Evolutionary conservation across 441 rosid species (phyloP), one percentile per base, ranked within the genome.

Genomic region (Metrosideros polymorpha): DNA sequence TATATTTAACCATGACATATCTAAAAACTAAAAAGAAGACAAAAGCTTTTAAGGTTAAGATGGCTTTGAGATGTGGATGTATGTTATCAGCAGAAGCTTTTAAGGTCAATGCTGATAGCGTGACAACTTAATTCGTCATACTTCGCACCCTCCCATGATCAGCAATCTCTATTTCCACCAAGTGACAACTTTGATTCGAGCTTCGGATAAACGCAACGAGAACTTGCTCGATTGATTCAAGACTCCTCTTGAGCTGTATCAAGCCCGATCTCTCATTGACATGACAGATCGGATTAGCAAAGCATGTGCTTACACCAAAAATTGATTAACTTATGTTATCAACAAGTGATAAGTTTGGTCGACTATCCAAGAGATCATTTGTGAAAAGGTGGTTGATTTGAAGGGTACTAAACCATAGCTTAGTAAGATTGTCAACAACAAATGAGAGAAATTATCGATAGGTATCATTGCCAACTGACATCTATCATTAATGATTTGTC

Each of bases 1-100:
- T 87, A 63, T 87, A 86, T 55, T 87, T 87, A 19, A 8, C 12
- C 71, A 43, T 84, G 45, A n/a, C n/a, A n/a, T n/a, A n/a, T n/a
- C n/a, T n/a, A n/a, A n/a, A n/a, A 18, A 63, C 6, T 3, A 0
- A 22, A 51, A 2, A 84, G 45, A 42, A 49, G 12, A 43, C 12
- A n/a, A 6, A 15, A 82, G 30, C 61, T 55, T 27, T 55, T 55
- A 55, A 55, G 14, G 29, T 55, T 55, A 0, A 55, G 14, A 55
- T 25, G 59, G 59, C 15, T 1, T 7, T 55, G 29, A 55, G 0
- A 55, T 25, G 29, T 55, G 6, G 29, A 55, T 55, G 1, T 25
- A 55, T 55, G n/a, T 55, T 55, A 55, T 25, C 59, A 55, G n/a
- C 29, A 55, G 25, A 55, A 24, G 2, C 12, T 22, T 1, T 5